Conservation (phyloP, 2,329 filamentous ascomycete species). For the Dothistroma pini region DNA sequence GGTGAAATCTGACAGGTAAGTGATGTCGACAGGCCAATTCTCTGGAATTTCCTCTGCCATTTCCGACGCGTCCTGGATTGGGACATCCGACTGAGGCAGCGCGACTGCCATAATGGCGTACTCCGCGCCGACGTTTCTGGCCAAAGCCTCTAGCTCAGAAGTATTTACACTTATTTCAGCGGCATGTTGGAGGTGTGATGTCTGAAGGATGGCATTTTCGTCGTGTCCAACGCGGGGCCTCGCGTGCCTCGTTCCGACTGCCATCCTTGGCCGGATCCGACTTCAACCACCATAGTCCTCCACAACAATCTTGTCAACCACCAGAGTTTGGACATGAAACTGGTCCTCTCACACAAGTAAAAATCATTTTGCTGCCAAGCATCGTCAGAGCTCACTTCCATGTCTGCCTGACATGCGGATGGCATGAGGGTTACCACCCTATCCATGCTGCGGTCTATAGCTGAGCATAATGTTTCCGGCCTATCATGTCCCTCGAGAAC, state of each 20-base stretch:
- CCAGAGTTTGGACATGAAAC: not conserved
- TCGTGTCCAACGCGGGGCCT: not conserved
- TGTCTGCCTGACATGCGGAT: not conserved
- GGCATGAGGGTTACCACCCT: not conserved
- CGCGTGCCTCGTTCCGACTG: not conserved
- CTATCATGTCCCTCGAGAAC: not conserved
- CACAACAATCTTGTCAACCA: not conserved
- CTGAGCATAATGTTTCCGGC: not conserved
- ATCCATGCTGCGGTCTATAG: not conserved
- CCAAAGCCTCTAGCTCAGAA: not conserved
- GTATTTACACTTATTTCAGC: not conserved
- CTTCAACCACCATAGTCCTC: not conserved
- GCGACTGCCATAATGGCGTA: not conserved
- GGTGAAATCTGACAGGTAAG: constrained; percentile 32
- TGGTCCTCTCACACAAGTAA: not conserved
- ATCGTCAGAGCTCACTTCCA: not conserved
- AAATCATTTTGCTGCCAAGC: not conserved
- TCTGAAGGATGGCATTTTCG: not conserved
- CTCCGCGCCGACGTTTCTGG: not conserved
- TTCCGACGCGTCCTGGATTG: not conserved
- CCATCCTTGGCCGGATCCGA: not conserved
- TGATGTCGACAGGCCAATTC: constrained; percentile 18
- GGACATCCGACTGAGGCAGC: not conserved
- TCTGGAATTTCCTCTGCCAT: not conserved
- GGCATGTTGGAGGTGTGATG: not conserved